Percentiles rank a stretch among this genome's conserved stretches.
phyloP scores from a whole-genome alignment of 768 basidiomycete species.

The Boletellus sp. region DNA sequence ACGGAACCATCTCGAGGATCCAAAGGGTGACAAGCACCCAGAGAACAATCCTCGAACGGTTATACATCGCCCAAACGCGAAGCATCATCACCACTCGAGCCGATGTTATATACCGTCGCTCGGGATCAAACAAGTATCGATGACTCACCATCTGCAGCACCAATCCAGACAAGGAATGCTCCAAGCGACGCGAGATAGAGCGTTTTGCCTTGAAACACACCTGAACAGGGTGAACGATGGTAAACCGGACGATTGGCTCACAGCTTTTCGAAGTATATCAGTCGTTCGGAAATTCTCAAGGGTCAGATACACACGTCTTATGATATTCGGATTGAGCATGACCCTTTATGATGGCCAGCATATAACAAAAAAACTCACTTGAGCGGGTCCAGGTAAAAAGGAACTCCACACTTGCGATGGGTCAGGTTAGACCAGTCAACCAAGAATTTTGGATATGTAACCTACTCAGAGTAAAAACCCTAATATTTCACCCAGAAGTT shows the following conservation, averaged over 20 bases:
- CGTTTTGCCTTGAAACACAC: background rate
- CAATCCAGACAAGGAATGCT: background rate
- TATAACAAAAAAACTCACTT: background rate
- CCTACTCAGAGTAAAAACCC: background rate
- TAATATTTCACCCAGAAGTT: background rate
- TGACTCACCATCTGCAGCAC: conserved; percentile 2
- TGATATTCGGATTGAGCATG: background rate
- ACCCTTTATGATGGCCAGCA: background rate
- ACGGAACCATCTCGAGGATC: background rate
- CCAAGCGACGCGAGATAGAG: background rate
- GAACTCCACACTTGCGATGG: conserved; percentile 1
- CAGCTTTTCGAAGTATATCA: conserved; percentile 1
- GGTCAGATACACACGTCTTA: background rate
- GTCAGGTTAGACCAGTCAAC: background rate
- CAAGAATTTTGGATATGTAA: background rate
- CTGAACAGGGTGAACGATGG: background rate
- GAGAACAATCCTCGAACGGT: conserved; percentile 6
- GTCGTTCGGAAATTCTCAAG: background rate
- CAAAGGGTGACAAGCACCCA: background rate
- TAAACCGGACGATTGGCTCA: background rate
- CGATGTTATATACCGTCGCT: background rate
- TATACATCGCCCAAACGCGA: conserved; percentile 10
- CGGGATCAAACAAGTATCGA: no score
- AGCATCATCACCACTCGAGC: conserved; percentile 9
- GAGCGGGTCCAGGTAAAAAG: background rate